A percentile compares a stretch with the other conserved stretches of the same genome.
Conservation (phyloP, 2,329 filamentous ascomycete species). For the Ophiognomonia clavigignenti-juglandacearum region DNA sequence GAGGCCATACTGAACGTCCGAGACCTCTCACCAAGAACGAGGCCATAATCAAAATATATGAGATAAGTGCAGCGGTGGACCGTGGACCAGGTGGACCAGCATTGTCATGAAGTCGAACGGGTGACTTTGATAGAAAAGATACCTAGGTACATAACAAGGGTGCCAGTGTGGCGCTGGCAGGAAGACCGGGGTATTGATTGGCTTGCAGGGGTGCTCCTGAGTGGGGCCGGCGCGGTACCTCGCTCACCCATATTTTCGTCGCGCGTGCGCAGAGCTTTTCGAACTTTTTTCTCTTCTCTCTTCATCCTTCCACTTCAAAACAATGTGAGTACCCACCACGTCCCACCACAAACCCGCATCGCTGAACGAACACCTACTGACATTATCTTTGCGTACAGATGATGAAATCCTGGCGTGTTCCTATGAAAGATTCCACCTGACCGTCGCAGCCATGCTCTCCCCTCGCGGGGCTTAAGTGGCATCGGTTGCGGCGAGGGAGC, state of each 20-base stretch:
- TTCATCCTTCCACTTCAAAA: constrained; percentile 97
- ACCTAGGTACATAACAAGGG: too few species aligned
- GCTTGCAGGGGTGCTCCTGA: neutral
- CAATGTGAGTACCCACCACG: constrained; percentile 62
- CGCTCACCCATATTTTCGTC: constrained; percentile 14
- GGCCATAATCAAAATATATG: constrained; percentile 1
- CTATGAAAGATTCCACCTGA: constrained; percentile 73
- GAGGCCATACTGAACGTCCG: neutral
- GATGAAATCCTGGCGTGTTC: constrained; percentile 98
- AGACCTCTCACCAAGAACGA: constrained; percentile 8
- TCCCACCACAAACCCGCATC: neutral
- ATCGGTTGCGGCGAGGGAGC: constrained; percentile 58
- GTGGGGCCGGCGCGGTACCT: constrained; percentile 5
- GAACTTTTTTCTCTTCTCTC: constrained; percentile 44
- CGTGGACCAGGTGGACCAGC: neutral
- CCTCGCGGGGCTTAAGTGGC: constrained; percentile 83
- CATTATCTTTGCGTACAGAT: constrained; percentile 56
- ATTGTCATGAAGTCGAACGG: constrained; percentile 7
- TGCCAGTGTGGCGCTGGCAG: too few species aligned
- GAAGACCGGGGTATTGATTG: too few species aligned
- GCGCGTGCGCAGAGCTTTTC: constrained; percentile 22
- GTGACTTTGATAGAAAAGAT: neutral
- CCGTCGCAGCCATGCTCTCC: constrained; percentile 75
- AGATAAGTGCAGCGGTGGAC: neutral
- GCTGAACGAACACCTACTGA: constrained; percentile 28